These are phyloP conservation scores for Striga asiatica DNA, from an alignment of 257 asterid genomes.

Conservation along the genomic window DNA sequence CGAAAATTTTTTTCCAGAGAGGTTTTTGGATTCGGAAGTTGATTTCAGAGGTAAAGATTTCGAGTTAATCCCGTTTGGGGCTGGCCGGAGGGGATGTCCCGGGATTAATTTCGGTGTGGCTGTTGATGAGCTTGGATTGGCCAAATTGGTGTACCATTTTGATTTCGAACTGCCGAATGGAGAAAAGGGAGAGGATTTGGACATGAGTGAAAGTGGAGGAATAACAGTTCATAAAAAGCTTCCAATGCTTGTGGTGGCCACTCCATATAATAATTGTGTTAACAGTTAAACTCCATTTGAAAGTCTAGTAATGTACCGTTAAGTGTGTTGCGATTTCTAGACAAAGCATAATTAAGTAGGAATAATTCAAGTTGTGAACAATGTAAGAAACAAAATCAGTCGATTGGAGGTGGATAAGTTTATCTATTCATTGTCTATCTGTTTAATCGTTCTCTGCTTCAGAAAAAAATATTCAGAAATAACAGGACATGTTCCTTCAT, in stretches of 20 bases:
- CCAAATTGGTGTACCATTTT: not conserved
- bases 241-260: not conserved
- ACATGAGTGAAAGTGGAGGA: not conserved
- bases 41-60: slow-evolving; percentile 25
- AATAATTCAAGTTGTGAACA: too few relatives aligned
- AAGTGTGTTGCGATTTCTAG: too few relatives aligned
- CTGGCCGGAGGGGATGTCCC: slow-evolving; percentile 1
- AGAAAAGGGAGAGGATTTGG: not conserved
- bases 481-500: too few relatives aligned
- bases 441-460: too few relatives aligned
- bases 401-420: too few relatives aligned
- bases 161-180: not conserved
- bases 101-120: not conserved
- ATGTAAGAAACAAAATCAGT: too few relatives aligned
- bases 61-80: not conserved
- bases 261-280: too few relatives aligned
- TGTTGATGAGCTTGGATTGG: slow-evolving; percentile 1
- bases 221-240: not conserved
- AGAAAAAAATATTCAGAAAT: too few relatives aligned
- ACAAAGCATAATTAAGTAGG: too few relatives aligned
- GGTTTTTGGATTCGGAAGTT: slow-evolving; percentile 20
- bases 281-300: too few relatives aligned
- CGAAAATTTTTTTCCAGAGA: slow-evolving; percentile 37
- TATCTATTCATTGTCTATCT: too few relatives aligned
- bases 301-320: too few relatives aligned